Percentiles rank a stretch among this genome's conserved stretches.
phyloP scores from a whole-genome alignment of 78 protist genomes.

The Mastigamoeba balamuthi region DNA sequence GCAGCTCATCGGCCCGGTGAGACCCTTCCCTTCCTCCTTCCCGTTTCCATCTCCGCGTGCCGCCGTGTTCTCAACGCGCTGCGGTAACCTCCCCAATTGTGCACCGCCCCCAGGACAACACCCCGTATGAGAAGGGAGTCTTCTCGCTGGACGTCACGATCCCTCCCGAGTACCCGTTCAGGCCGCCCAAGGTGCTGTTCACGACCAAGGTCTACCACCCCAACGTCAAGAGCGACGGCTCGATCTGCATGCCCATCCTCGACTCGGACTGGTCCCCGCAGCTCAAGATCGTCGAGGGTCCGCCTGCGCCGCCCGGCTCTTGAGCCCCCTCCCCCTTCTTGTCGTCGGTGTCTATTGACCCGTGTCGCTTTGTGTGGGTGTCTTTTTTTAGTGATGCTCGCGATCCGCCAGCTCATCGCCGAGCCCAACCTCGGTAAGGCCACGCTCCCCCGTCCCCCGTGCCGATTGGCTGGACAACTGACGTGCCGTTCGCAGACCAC shows the following conservation, averaged over 20 bases:
- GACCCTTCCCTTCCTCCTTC: too few species aligned
- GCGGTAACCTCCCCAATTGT: too few species aligned
- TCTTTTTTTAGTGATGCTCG: slow-evolving; percentile 4
- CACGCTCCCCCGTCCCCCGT: not conserved
- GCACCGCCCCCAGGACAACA: slow-evolving; percentile 25
- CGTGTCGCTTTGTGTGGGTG: not conserved
- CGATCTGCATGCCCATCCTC: slow-evolving; percentile 55
- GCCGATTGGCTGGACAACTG: too few species aligned
- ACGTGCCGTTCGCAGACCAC: slow-evolving; percentile 29
- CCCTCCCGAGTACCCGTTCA: slow-evolving; percentile 64
- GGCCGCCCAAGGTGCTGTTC: slow-evolving; percentile 63
- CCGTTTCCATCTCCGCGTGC: too few species aligned
- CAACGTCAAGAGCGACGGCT: slow-evolving; percentile 56
- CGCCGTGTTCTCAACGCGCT: too few species aligned
- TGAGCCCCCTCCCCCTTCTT: not conserved
- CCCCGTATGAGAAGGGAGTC: slow-evolving; percentile 68
- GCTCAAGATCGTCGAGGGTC: slow-evolving; percentile 31
- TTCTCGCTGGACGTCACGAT: slow-evolving; percentile 46
- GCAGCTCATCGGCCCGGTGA: too few species aligned
- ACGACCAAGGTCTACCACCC: slow-evolving; percentile 65
- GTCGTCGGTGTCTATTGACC: not conserved
- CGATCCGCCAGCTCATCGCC: slow-evolving; percentile 27
- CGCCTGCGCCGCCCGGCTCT: not conserved
- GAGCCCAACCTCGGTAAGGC: too few species aligned
- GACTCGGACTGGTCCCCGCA: slow-evolving; percentile 52